These are phyloP conservation scores for Solanum sejunctum DNA, from an alignment of 257 asterid species.

Conservation along the genomic window DNA sequence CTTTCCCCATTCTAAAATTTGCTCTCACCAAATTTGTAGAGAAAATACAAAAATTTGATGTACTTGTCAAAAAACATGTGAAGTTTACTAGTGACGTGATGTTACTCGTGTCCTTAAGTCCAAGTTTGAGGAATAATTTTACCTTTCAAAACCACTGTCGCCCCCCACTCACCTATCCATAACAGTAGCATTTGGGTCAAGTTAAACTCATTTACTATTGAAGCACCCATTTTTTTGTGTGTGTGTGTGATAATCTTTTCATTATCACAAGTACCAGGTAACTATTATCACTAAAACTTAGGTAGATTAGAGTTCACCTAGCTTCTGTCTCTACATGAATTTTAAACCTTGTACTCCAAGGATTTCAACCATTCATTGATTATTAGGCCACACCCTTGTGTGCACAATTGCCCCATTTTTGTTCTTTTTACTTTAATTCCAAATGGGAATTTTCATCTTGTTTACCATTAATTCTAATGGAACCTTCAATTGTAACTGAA, in stretches of 20 bases:
- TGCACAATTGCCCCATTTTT: background rate
- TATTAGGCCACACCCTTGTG: background rate
- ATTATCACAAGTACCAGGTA: background rate
- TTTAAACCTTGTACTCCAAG: background rate
- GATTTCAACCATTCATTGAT: too few relatives aligned
- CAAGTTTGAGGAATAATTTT: background rate
- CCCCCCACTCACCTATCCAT: background rate
- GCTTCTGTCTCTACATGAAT: background rate
- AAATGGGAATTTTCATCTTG: background rate
- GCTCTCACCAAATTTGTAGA: background rate
- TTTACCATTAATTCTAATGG: background rate
- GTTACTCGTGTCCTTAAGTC: background rate
- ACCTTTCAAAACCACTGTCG: background rate
- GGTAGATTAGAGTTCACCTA: background rate
- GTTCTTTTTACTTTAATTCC: background rate
- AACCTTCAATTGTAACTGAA: background rate
- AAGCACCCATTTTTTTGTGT: background rate
- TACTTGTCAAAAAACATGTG: background rate
- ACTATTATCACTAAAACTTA: background rate
- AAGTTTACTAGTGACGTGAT: background rate
- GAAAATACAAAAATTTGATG: background rate
- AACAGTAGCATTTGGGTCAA: background rate
- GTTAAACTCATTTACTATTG: background rate
- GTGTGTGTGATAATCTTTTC: background rate
- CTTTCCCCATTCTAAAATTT: background rate